Conservation (phyloP, 257 asterid species). For the Ocimum tenuiflorum region DNA sequence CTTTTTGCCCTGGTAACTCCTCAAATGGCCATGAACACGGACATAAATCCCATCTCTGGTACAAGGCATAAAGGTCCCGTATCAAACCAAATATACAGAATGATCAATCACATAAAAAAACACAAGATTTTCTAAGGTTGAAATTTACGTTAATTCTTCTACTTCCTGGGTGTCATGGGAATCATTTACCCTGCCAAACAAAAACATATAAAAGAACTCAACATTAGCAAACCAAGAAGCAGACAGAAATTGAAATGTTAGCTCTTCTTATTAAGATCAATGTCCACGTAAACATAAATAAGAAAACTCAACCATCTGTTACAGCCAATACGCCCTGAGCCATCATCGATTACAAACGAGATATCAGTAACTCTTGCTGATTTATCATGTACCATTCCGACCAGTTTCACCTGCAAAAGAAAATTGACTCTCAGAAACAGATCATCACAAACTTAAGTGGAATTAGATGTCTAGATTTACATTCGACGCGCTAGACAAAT, state of each 20-base stretch:
- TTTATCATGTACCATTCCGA: conserved; percentile 64
- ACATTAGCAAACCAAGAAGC: not conserved
- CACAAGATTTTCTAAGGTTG: not conserved
- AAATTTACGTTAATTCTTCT: conserved; percentile 41
- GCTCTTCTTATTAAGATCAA: not conserved
- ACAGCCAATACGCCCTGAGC: conserved; percentile 78
- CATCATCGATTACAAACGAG: conserved; percentile 71
- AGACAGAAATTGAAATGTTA: not conserved
- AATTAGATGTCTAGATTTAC: not conserved
- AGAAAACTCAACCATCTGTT: conserved; percentile 53
- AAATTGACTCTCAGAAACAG: not conserved
- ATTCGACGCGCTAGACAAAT: no score
- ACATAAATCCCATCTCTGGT: conserved; percentile 67
- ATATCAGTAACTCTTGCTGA: conserved; percentile 53
- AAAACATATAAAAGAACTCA: not conserved
- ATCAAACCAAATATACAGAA: conserved; percentile 4
- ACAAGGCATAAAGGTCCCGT: not conserved
- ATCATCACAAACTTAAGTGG: not conserved
- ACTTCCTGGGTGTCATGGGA: conserved; percentile 65
- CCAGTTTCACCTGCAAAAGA: conserved; percentile 52
- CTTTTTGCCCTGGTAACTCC: conserved; percentile 47
- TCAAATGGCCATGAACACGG: conserved; percentile 73
- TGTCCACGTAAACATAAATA: not conserved
- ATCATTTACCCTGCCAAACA: conserved; percentile 70
- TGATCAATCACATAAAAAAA: not conserved